These are phyloP conservation scores for Ganoderma boninense DNA, from an alignment of 1,284 basidiomycete genomes.

Conservation along the genomic window DNA sequence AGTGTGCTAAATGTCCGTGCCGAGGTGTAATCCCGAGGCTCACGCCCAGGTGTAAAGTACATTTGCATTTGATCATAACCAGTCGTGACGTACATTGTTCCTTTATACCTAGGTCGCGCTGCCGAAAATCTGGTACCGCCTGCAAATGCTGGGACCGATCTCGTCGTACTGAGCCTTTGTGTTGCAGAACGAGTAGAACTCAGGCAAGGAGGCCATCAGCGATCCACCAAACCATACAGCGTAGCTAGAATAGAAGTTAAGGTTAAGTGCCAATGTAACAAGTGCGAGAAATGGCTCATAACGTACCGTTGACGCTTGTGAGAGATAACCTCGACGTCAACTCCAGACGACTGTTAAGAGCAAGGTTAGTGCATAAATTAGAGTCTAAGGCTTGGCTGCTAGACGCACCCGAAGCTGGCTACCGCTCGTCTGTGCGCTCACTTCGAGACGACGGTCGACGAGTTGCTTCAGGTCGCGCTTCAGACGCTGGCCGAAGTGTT, in stretches of 20 bases:
- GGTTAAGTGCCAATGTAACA: conserved; percentile 4
- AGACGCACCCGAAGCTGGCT: conserved; percentile 74
- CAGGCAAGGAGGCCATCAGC: conserved; percentile 91
- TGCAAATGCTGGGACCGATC: conserved; percentile 94
- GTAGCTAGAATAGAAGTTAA: conserved; percentile 62
- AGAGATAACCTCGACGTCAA: conserved; percentile 97
- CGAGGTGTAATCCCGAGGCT: not conserved
- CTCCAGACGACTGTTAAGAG: conserved; percentile 82
- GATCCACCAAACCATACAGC: conserved; percentile 99
- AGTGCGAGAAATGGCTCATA: not conserved
- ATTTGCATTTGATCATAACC: conserved; percentile 27
- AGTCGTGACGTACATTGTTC: conserved; percentile 27
- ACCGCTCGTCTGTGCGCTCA: conserved; percentile 80
- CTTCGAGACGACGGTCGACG: conserved; percentile 90
- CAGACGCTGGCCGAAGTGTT: conserved; percentile 95
- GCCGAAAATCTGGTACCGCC: conserved; percentile 94
- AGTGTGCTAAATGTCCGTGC: not conserved
- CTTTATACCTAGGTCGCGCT: conserved; percentile 72
- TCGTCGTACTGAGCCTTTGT: conserved; percentile 98
- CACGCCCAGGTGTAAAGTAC: conserved; percentile 28
- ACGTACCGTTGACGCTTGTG: conserved; percentile 94
- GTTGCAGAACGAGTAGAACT: conserved; percentile 98
- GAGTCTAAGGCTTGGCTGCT: not conserved
- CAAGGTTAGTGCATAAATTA: not conserved
- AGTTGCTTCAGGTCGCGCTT: conserved; percentile 96